Evolutionary conservation across 495 filamentous ascomycete genomes (phyloP).

Genomic region (Aspergillus olivimuriae): DNA sequence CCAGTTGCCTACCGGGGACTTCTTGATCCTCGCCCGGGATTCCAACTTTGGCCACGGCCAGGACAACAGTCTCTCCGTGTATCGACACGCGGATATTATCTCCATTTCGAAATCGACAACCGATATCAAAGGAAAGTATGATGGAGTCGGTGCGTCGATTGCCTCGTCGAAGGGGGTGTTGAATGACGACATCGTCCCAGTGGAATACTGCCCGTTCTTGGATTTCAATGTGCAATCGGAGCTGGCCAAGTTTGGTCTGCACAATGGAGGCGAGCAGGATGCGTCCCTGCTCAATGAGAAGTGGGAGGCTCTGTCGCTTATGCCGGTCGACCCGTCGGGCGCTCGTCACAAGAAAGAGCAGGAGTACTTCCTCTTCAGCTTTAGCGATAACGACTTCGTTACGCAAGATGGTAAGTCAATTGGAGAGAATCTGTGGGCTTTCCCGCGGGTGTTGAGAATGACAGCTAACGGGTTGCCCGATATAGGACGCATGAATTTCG

Average conservation of each 20-base stretch:
- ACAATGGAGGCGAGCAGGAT: conserved; percentile 59
- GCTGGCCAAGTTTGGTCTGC: conserved; percentile 60
- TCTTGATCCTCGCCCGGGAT: conserved; percentile 70
- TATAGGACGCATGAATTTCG: conserved; percentile 59
- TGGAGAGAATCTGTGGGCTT: background rate
- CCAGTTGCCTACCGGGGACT: conserved; percentile 52
- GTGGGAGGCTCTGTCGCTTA: conserved; percentile 67
- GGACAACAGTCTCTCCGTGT: conserved; percentile 46
- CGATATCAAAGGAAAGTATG: conserved; percentile 56
- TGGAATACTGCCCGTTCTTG: conserved; percentile 62
- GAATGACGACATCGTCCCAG: conserved; percentile 51
- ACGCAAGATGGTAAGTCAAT: conserved; percentile 65
- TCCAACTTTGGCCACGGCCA: conserved; percentile 54
- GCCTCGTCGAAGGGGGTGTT: conserved; percentile 49
- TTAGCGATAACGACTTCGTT: conserved; percentile 77
- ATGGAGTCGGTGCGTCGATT: conserved; percentile 45
- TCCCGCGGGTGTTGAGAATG: no score
- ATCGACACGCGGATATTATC: conserved; percentile 71
- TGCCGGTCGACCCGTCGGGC: conserved; percentile 48
- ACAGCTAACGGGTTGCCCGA: no score
- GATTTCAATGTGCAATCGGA: conserved; percentile 68
- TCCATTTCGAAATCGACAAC: conserved; percentile 56
- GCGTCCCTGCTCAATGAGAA: conserved; percentile 65
- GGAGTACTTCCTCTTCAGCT: conserved; percentile 63
- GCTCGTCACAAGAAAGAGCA: conserved; percentile 24